Evolutionary conservation across 2,329 filamentous ascomycete species (phyloP).

Genomic region (Aspergillus sclerotialis): DNA sequence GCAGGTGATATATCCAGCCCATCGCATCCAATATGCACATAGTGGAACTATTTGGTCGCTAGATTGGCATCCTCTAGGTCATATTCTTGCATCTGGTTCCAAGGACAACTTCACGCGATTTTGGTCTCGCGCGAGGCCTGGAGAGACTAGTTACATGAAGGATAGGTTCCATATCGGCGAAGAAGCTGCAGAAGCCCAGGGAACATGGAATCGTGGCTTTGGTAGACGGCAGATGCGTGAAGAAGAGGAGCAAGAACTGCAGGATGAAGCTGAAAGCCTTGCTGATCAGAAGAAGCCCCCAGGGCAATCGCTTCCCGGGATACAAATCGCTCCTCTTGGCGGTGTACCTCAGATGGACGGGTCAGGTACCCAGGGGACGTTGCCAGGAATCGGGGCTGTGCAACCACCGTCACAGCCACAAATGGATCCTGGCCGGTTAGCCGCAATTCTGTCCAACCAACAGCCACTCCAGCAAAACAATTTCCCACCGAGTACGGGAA

Average conservation of each 20-base stretch:
- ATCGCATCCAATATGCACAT: constrained; percentile 80
- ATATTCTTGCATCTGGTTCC: constrained; percentile 89
- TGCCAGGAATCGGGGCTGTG: constrained; percentile 44
- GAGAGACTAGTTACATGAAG: constrained; percentile 75
- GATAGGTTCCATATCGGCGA: constrained; percentile 96
- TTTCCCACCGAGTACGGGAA: constrained; percentile 23
- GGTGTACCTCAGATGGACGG: constrained; percentile 38
- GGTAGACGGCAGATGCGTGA: constrained; percentile 74
- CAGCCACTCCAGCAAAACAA: constrained; percentile 19
- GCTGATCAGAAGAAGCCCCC: constrained; percentile 82
- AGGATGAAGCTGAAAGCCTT: constrained; percentile 88
- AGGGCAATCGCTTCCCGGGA: constrained; percentile 45
- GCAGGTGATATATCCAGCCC: constrained; percentile 87
- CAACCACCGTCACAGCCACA: constrained; percentile 37
- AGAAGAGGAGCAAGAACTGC: constrained; percentile 86
- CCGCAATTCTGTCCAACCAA: constrained; percentile 42
- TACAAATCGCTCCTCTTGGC: constrained; percentile 55
- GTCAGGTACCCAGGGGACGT: constrained; percentile 29
- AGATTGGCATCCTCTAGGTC: constrained; percentile 94
- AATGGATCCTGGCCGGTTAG: constrained; percentile 40
- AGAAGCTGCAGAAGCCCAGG: constrained; percentile 83
- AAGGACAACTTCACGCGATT: constrained; percentile 96
- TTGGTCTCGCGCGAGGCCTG: constrained; percentile 86
- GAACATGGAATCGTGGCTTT: constrained; percentile 82
- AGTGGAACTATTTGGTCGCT: constrained; percentile 96